Evolutionary conservation across 2,329 filamentous ascomycete species (phyloP), one percentile per base, ranked within the genome.

Genomic region (Aspergillus alliaceus): DNA sequence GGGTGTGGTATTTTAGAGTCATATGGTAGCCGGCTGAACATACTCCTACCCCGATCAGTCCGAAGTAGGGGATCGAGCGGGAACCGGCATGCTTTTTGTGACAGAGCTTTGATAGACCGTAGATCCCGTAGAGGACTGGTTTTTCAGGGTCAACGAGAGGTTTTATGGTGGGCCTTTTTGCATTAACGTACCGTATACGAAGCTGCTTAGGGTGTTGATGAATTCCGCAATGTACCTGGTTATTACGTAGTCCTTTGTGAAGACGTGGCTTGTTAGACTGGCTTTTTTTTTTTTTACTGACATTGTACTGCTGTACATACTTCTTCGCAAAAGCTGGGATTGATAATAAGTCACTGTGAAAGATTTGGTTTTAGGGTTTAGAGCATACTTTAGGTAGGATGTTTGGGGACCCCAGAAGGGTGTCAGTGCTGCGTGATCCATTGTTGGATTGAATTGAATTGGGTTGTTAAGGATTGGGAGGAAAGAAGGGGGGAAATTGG

Each of bases 191-290:
- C 69, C 62, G 42, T 73, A 79, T 4, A 71, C 61, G 0, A 76
- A 59, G 53, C 76, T 80, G 54, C 76, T 79, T 2, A 79, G 59
- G 0, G 76, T 79, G 57, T 80, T 80, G 61, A 79, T 73, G 35
- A 80, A 79, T 49, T 80, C 77, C 5, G 75, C 77, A 20, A 79
- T 66, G 31, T 76, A 79, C 20, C 73, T 66, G 8, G 77, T 79
- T 12, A 80, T 63, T 8, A 74, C 68, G 66, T 80, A 80, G 56
- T 72, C 69, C 68, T 71, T 35, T n/a, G n/a, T n/a, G n/a, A 5
- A 29, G 18, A 46, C 27, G 25, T 54, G n/a, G 27, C 51, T 15
- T 8, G 29, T 53, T 53, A 42, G 37, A 31, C 24, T 27, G 35
- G 20, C 2, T 20, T n/a, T n/a, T n/a, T n/a, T n/a, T n/a, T n/a